A percentile compares a stretch with the other conserved stretches of the same genome.
Evolutionary conservation across 2,329 filamentous ascomycete species (phyloP).

Genomic region (Drechslerella stenobrocha): DNA sequence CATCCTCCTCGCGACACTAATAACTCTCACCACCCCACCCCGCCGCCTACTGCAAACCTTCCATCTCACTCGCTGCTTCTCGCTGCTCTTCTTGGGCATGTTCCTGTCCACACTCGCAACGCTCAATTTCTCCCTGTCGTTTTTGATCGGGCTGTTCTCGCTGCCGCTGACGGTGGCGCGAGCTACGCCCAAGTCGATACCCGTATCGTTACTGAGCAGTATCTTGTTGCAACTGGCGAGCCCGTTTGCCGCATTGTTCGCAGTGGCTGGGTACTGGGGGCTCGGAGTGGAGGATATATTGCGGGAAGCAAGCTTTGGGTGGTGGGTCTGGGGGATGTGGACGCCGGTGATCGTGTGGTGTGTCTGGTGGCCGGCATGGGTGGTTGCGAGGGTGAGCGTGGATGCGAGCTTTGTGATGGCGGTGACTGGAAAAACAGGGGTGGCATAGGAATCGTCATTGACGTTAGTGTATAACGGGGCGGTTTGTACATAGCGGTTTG

Average conservation of each 20-base stretch:
- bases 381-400: slow-evolving; percentile 60
- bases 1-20: slow-evolving; percentile 61
- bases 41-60: slow-evolving; percentile 67
- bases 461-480: background rate
- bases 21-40: slow-evolving; percentile 58
- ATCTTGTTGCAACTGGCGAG: slow-evolving; percentile 65
- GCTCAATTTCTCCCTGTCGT: slow-evolving; percentile 88
- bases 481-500: slow-evolving; percentile 10
- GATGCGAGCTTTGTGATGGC: slow-evolving; percentile 54
- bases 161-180: slow-evolving; percentile 76
- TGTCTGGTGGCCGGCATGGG: slow-evolving; percentile 93
- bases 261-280: slow-evolving; percentile 59
- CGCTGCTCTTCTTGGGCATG: slow-evolving; percentile 86
- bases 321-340: slow-evolving; percentile 87
- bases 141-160: slow-evolving; percentile 78
- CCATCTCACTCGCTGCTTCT: slow-evolving; percentile 83
- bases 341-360: slow-evolving; percentile 89
- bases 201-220: slow-evolving; percentile 58
- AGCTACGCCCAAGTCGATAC: slow-evolving; percentile 57
- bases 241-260: slow-evolving; percentile 63
- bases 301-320: slow-evolving; percentile 76
- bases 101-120: slow-evolving; percentile 90
- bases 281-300: slow-evolving; percentile 64
- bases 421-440: slow-evolving; percentile 57
- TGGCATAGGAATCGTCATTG: background rate